Evolutionary conservation across 2,329 filamentous ascomycete species (phyloP).

Genomic region (Pseudogymnoascus pannorum): DNA sequence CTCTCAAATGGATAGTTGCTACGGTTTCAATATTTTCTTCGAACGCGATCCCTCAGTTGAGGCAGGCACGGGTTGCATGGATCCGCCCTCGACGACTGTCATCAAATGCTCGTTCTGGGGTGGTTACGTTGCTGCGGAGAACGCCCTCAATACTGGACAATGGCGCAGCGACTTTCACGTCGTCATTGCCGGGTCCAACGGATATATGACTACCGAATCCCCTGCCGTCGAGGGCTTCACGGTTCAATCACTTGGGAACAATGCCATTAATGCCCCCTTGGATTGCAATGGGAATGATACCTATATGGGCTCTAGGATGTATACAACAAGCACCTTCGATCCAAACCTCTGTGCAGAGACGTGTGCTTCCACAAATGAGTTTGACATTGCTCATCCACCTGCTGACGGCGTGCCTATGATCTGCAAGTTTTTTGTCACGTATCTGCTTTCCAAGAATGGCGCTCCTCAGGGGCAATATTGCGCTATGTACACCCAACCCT

Average conservation of each 20-base stretch:
- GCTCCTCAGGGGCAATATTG: constrained; percentile 32
- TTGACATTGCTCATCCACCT: constrained; percentile 10
- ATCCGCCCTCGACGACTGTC: constrained; percentile 29
- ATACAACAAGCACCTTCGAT: constrained; percentile 27
- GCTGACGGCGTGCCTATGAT: constrained; percentile 12
- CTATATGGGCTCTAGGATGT: constrained; percentile 25
- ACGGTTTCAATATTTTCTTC: constrained; percentile 31
- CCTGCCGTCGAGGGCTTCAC: constrained; percentile 23
- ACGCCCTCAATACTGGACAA: constrained; percentile 29
- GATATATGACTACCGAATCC: constrained; percentile 25
- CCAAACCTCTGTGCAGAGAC: constrained; percentile 26
- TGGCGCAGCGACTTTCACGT: constrained; percentile 30
- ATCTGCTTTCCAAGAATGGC: constrained; percentile 33
- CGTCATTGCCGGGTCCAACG: constrained; percentile 37
- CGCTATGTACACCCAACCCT: constrained; percentile 31
- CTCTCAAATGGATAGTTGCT: constrained; percentile 24
- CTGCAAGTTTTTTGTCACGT: constrained; percentile 33
- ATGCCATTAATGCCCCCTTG: constrained; percentile 28
- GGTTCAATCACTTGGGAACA: constrained; percentile 21
- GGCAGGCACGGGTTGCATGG: constrained; percentile 26
- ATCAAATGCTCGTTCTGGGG: constrained; percentile 32
- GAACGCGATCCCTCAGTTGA: constrained; percentile 30
- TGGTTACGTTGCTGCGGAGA: constrained; percentile 20
- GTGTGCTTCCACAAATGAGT: constrained; percentile 20
- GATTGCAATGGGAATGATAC: constrained; percentile 18